Percentiles rank a stretch among this genome's conserved stretches.
These are phyloP conservation scores for Incumbomyces lentus DNA, from an alignment of 2,329 filamentous ascomycete genomes.

Conservation along the genomic window DNA sequence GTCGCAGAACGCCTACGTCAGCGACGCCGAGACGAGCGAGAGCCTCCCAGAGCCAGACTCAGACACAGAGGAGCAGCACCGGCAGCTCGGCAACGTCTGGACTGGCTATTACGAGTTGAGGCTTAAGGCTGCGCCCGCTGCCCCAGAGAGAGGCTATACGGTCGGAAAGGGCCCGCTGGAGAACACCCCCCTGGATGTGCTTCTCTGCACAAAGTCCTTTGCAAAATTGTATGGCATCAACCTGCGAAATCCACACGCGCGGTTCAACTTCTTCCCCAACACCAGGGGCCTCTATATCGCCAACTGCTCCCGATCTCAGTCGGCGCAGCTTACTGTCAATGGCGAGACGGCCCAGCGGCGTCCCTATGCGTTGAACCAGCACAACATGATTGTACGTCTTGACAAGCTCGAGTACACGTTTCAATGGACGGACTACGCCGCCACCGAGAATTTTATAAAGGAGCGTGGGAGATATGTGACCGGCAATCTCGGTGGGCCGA, in stretches of 20 bases:
- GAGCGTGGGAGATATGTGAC: not conserved
- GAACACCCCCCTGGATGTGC: too few relatives aligned
- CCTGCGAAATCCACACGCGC: not conserved
- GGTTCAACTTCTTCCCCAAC: not conserved
- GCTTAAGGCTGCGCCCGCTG: not conserved
- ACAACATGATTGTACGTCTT: not conserved
- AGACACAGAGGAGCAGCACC: not conserved
- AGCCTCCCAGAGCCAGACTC: not conserved
- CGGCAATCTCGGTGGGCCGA: too few relatives aligned
- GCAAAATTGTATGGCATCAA: too few relatives aligned
- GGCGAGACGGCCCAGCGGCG: not conserved
- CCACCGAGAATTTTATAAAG: not conserved
- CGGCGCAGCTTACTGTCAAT: not conserved
- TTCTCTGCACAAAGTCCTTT: too few relatives aligned
- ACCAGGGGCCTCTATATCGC: too few relatives aligned
- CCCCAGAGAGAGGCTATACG: too few relatives aligned
- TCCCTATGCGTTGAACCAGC: not conserved
- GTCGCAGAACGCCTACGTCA: too few relatives aligned
- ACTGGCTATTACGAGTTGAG: not conserved
- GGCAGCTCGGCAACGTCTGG: not conserved
- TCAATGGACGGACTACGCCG: not conserved
- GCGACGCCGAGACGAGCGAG: not conserved
- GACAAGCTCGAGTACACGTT: conserved; percentile 1
- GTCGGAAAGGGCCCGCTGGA: too few relatives aligned
- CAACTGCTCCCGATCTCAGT: not conserved